A percentile compares a stretch with the other conserved stretches of the same genome.
Evolutionary conservation across 75 land plant species (phyloP).

Genomic region (Picea sitchensis): DNA sequence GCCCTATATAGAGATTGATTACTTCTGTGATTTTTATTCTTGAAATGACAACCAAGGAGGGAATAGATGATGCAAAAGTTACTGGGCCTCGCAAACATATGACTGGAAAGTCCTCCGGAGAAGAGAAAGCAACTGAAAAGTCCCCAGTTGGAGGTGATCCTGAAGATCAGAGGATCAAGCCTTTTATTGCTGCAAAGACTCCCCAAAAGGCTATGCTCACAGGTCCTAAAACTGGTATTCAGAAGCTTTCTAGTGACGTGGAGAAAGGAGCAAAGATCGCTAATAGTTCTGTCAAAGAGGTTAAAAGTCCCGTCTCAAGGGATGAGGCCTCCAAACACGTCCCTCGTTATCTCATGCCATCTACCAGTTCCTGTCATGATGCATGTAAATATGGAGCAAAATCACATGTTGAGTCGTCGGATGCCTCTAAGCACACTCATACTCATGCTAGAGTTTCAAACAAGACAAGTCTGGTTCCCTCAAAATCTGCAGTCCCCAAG

Average conservation of each 20-base stretch:
- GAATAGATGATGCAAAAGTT: not conserved
- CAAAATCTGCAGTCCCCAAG: constrained; percentile 5
- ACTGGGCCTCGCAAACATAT: not conserved
- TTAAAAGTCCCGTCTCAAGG: too few species aligned
- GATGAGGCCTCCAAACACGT: not conserved
- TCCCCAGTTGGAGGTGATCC: constrained; percentile 1
- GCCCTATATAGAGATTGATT: not conserved
- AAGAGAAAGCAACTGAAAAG: not conserved
- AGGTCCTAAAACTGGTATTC: not conserved
- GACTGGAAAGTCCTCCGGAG: not conserved
- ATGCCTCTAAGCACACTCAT: not conserved
- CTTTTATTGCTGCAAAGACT: not conserved
- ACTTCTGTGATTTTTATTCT: not conserved
- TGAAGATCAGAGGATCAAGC: not conserved
- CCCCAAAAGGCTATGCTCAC: not conserved
- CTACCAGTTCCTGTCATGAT: constrained; percentile 7
- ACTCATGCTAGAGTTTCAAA: not conserved
- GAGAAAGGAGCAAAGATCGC: not conserved
- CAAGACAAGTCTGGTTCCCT: not conserved
- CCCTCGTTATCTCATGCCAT: constrained; percentile 9
- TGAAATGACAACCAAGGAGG: constrained; percentile 9
- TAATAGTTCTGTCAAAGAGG: not conserved
- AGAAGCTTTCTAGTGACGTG: not conserved
- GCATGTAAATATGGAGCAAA: constrained; percentile 9
- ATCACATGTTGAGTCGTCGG: not conserved